Evolutionary conservation across 1,139 yeast species (phyloP).

Genomic region (Taiozyma sp.): DNA sequence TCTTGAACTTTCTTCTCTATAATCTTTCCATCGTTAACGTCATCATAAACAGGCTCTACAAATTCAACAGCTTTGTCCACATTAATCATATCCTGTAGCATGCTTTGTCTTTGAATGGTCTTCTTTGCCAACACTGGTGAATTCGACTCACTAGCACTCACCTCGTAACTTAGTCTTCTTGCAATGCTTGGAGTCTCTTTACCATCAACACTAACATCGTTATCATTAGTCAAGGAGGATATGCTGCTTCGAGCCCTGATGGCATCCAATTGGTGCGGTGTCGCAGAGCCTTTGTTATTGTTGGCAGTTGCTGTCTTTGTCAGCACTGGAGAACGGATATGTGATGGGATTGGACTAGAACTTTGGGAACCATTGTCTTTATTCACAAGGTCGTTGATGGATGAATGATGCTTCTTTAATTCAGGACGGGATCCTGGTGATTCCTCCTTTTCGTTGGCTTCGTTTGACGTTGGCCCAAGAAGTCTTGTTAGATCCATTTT

Average conservation of each 20-base stretch:
- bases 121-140: slow-evolving; percentile 24
- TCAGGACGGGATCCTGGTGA: slow-evolving; percentile 7
- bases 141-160: slow-evolving; percentile 19
- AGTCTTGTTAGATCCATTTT: slow-evolving; percentile 20
- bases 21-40: neutral
- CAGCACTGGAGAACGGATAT: slow-evolving; percentile 9
- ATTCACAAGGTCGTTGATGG: slow-evolving; percentile 31
- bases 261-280: slow-evolving; percentile 9
- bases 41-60: slow-evolving; percentile 9
- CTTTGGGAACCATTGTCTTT: slow-evolving; percentile 17
- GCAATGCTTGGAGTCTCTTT: slow-evolving; percentile 31
- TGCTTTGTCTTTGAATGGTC: slow-evolving; percentile 14
- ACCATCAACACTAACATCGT: slow-evolving; percentile 37
- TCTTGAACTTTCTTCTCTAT: neutral
- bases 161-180: slow-evolving; percentile 24
- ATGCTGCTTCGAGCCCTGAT: slow-evolving; percentile 35
- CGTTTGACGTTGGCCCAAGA: neutral
- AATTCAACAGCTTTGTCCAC: slow-evolving; percentile 9
- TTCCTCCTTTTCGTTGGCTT: neutral
- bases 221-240: slow-evolving; percentile 42
- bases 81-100: slow-evolving; percentile 12
- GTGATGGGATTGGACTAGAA: slow-evolving; percentile 3
- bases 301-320: neutral
- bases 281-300: neutral
- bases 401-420: slow-evolving; percentile 24